Evolutionary conservation across 1,284 basidiomycete species (phyloP), one percentile per base, ranked within the genome.

Genomic region (Puccinia polysora): DNA sequence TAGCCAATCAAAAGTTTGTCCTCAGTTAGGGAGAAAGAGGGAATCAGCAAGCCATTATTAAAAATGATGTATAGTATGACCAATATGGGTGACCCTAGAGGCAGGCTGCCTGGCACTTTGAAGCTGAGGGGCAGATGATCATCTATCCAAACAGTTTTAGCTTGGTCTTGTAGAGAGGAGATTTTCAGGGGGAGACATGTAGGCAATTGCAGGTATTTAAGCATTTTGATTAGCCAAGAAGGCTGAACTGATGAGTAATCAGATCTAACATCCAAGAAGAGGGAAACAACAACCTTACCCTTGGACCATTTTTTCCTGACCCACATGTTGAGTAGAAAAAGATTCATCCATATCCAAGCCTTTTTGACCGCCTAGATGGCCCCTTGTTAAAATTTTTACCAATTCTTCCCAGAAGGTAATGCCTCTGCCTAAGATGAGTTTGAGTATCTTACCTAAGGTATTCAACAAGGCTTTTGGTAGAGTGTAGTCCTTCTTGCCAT

Each of bases 391-490:
- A 40, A 59, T 40, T 38, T 59, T 40, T 18, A 20, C 23, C 12
- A 38, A 38, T 40, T 59, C 56, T n/a, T 18, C 56, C 56, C 56
- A 59, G 20, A 12, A 59, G 23, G 56, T 59, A n/a, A 59, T 20
- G 2, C 34, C 23, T 23, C 40, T 38, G 3, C 32, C 40, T 12
- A 59, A 7, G 2, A 40, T 15, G 28, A 30, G 36, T 59, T 59
- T 20, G 7, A 59, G 40, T 2, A 59, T n/a, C 36, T 40, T 59
- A 20, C 56, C 56, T 20, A 59, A 14, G 23, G 30, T 36, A 28
- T n/a, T 23, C 7, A 55, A 30, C 30, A 55, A 30, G 30, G 52
- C 25, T 8, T 25, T 55, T 4, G 52, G 52, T 28, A 23, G 20
- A 55, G 47, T 23, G 15, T 49, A 49, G 4, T 15, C 18, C 18